Evolutionary conservation across 1,284 basidiomycete genomes (phyloP).

Genomic region (Sporisorium iseilematis-ciliati): DNA sequence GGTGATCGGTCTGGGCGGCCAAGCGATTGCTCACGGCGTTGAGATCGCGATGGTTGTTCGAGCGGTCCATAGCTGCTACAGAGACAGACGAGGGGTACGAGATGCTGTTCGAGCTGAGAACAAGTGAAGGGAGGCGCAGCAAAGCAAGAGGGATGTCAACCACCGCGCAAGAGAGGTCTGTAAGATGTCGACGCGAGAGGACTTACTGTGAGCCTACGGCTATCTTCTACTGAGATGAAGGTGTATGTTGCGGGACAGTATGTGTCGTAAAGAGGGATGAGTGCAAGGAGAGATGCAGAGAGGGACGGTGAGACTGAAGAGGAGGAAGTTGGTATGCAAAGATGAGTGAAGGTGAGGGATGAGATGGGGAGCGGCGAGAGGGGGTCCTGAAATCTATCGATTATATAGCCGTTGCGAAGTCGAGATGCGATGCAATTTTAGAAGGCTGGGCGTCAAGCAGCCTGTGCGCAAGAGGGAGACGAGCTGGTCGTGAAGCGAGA

Average conservation of each 20-base stretch:
- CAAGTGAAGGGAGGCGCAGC: neutral
- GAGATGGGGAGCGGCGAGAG: neutral
- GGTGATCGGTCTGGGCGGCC: slow-evolving; percentile 59
- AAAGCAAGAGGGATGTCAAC: neutral
- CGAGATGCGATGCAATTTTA: slow-evolving; percentile 9
- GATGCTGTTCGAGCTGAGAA: neutral
- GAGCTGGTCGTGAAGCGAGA: neutral
- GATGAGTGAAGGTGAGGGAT: slow-evolving; percentile 11
- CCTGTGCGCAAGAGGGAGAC: neutral
- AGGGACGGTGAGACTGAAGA: neutral
- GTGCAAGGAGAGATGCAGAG: slow-evolving; percentile 1
- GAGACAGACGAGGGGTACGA: neutral
- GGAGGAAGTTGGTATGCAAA: neutral
- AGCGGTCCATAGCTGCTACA: slow-evolving; percentile 20
- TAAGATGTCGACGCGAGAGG: neutral
- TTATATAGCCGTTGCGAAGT: slow-evolving; percentile 20
- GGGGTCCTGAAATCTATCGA: neutral
- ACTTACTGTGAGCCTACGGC: neutral
- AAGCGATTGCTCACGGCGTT: slow-evolving; percentile 47
- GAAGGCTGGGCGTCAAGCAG: neutral
- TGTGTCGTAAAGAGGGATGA: neutral
- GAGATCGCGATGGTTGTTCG: slow-evolving; percentile 40
- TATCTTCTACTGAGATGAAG: neutral
- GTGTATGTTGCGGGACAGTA: neutral
- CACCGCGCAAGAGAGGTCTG: neutral